phyloP scores from a whole-genome alignment of 1,284 basidiomycete species.

The Trichosporon faecale region DNA sequence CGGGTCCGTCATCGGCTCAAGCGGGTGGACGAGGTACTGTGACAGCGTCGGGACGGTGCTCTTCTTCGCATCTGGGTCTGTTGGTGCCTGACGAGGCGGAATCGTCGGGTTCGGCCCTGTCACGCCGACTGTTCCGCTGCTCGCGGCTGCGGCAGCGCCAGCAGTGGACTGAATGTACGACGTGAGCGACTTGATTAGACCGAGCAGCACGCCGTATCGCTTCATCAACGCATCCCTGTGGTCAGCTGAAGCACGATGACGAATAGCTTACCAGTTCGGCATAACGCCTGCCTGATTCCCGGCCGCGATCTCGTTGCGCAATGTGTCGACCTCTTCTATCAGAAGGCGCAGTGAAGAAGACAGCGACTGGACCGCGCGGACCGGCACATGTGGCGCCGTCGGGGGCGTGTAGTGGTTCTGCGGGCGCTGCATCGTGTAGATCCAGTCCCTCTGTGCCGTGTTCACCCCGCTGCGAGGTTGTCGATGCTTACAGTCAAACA shows the following conservation, averaged over 20 bases:
- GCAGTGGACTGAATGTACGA: conserved; percentile 25
- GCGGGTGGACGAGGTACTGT: conserved; percentile 40
- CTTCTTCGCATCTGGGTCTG: neutral
- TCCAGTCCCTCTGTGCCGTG: neutral
- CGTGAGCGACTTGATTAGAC: conserved; percentile 38
- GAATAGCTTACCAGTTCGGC: conserved; percentile 41
- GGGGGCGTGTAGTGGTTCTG: conserved; percentile 28
- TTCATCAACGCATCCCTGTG: conserved; percentile 43
- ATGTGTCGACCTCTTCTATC: conserved; percentile 48
- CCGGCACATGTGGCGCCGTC: conserved; percentile 33
- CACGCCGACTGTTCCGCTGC: neutral
- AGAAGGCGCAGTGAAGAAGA: conserved; percentile 41
- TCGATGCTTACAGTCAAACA: neutral
- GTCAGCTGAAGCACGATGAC: neutral
- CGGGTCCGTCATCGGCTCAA: conserved; percentile 34
- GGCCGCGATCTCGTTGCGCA: conserved; percentile 34
- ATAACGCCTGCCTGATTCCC: conserved; percentile 38
- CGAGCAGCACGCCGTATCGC: conserved; percentile 42
- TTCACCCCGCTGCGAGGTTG: neutral
- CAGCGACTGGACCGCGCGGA: conserved; percentile 33
- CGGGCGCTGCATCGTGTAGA: conserved; percentile 14
- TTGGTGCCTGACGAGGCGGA: neutral
- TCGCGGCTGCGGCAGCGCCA: neutral
- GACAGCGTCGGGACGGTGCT: conserved; percentile 19
- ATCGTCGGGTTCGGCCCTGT: neutral